A percentile compares a stretch with the other conserved stretches of the same genome.
phyloP scores from a whole-genome alignment of 2,329 filamentous ascomycete species.

The Cercospora brassicicola region DNA sequence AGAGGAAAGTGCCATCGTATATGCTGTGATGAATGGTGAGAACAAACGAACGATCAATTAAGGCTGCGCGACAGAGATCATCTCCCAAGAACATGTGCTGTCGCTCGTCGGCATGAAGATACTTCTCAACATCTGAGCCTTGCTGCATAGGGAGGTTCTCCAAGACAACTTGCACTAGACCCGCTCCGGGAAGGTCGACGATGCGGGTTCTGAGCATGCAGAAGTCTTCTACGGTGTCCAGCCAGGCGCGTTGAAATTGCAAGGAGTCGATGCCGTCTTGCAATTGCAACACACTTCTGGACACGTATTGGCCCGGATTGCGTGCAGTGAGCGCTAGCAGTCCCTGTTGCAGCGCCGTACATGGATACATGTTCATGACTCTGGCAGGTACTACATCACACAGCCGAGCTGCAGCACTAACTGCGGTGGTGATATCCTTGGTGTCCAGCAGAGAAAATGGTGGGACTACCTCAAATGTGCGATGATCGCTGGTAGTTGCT shows the following conservation, averaged over 20 bases:
- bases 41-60: conserved; percentile 22
- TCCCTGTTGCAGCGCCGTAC: conserved; percentile 21
- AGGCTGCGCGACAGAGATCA: conserved; percentile 49
- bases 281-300: conserved; percentile 38
- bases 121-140: conserved; percentile 35
- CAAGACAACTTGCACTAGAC: conserved; percentile 31
- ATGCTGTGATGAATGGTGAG: conserved; percentile 24
- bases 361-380: conserved; percentile 55
- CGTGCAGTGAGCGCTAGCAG: conserved; percentile 56
- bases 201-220: conserved; percentile 5
- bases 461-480: not conserved
- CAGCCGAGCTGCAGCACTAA: conserved; percentile 4
- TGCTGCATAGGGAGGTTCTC: conserved; percentile 36
- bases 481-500: not conserved
- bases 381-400: conserved; percentile 18
- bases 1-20: conserved; percentile 10
- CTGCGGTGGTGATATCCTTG: not conserved
- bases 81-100: conserved; percentile 44
- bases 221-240: not conserved
- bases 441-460: conserved; percentile 11
- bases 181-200: conserved; percentile 8
- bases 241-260: conserved; percentile 39
- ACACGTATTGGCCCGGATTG: conserved; percentile 54
- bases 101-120: conserved; percentile 40
- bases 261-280: conserved; percentile 34